Base-by-base conservation (phyloP, 1,284 basidiomycete species). In the Schizophyllum commune region DNA sequence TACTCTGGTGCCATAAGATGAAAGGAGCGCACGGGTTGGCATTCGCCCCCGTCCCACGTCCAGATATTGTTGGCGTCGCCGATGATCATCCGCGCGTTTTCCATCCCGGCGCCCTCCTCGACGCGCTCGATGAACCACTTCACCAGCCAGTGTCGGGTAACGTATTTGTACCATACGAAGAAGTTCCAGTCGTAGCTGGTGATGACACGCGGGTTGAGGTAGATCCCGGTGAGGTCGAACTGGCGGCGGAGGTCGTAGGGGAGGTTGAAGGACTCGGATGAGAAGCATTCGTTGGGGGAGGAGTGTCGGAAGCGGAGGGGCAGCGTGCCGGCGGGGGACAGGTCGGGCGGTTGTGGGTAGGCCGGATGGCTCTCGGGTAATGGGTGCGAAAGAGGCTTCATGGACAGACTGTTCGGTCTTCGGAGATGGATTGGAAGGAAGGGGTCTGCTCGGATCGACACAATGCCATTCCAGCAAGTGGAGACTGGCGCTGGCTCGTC, bases 401-500 rank as follows among this genome's bases (percentile, higher is more conserved):
- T 65, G 0, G 71, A 75, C 27, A 75, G 70, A 5, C 71, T 72
- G n/a, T 63, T 64, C 47, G 72, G 70, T 1, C 63, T 62, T 61
- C 74, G 72, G 7, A 71, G 66, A 51, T 69, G 63, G 19, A 75
- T 65, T 4, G 74, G 76, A 47, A 80, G 69, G 61, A 82, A 69
- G 32, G 80, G 79, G 55, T 76, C 77, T 0, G 82, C 76, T 19
- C 69, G 65, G 66, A 85, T 80, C 0, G 75, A 79, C 53, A 79
- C 76, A 60, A 82, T 80, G 27, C 84, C 84, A 68, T 86, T 85
- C 84, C 84, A 85, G 70, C 83, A 85, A 0, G 79, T 68, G 58
- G 80, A 78, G 4, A 83, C 82, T 8, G 77, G 75, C n/a, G 81
- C 77, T 1, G 79, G 77, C 39, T 74, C 70, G 33, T 77, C 77